phyloP scores from a whole-genome alignment of 139 green algal genomes.

The Bryopsis sp. region DNA sequence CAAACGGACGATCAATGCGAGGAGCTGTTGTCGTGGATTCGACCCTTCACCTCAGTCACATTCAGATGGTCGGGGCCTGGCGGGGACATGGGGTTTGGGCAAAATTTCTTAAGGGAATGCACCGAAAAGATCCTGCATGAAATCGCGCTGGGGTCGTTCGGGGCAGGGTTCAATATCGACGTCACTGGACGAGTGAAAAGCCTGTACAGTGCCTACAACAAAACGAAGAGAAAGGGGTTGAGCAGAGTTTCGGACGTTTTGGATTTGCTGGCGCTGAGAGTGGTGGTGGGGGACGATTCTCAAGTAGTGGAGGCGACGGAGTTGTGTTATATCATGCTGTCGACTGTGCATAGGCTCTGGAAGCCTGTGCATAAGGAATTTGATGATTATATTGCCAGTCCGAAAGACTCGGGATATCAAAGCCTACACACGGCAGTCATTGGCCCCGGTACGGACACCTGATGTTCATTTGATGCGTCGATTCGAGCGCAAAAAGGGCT shows the following conservation, averaged over 20 bases:
- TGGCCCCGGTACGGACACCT: slow-evolving; percentile 18
- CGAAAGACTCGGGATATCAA: slow-evolving; percentile 77
- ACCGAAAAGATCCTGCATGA: slow-evolving; percentile 36
- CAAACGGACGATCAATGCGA: not conserved
- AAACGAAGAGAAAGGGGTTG: slow-evolving; percentile 82
- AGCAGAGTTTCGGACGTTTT: slow-evolving; percentile 73
- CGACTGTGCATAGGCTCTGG: slow-evolving; percentile 76
- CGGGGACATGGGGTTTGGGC: not conserved
- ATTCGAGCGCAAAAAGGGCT: not conserved
- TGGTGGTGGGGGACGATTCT: slow-evolving; percentile 74
- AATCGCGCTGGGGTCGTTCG: slow-evolving; percentile 39
- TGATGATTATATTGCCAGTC: slow-evolving; percentile 84
- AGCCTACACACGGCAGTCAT: slow-evolving; percentile 71
- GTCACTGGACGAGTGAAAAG: slow-evolving; percentile 83
- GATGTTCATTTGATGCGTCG: slow-evolving; percentile 2
- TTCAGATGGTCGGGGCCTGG: not conserved
- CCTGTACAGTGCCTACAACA: slow-evolving; percentile 70
- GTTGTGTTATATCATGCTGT: slow-evolving; percentile 74
- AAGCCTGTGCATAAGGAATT: slow-evolving; percentile 58
- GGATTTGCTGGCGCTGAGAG: slow-evolving; percentile 75
- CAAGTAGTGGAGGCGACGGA: slow-evolving; percentile 33
- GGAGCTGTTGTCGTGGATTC: slow-evolving; percentile 8
- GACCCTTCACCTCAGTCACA: slow-evolving; percentile 7
- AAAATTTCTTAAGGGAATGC: slow-evolving; percentile 6
- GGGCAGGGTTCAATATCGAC: slow-evolving; percentile 48